phyloP scores from a whole-genome alignment of 129 eudicot species.

The Dittrichia graveolens region DNA sequence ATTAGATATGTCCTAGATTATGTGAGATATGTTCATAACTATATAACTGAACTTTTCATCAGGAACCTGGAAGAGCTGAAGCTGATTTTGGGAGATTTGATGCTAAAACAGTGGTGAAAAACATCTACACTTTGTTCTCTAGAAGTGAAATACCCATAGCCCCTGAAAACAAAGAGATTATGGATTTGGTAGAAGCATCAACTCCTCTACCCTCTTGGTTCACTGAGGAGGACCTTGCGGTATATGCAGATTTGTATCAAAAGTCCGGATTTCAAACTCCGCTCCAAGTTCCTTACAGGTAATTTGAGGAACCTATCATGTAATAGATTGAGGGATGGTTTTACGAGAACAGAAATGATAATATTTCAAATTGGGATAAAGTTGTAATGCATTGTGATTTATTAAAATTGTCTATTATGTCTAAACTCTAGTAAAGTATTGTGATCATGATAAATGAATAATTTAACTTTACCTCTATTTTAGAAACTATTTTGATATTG shows the following conservation, averaged over 20 bases:
- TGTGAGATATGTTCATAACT: neutral
- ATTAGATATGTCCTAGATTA: no score
- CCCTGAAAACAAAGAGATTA: slow-evolving; percentile 46
- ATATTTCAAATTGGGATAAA: no score
- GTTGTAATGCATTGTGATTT: no score
- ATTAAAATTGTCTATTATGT: no score
- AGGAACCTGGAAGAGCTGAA: slow-evolving; percentile 63
- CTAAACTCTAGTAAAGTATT: no score
- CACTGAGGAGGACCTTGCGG: slow-evolving; percentile 46
- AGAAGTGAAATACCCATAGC: slow-evolving; percentile 53
- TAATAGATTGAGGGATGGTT: no score
- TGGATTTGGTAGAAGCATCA: slow-evolving; percentile 51
- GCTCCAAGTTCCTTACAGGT: slow-evolving; percentile 64
- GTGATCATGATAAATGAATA: neutral
- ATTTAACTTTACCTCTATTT: neutral
- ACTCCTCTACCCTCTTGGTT: slow-evolving; percentile 58
- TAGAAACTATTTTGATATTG: neutral
- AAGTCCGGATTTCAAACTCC: slow-evolving; percentile 59
- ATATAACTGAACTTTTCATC: neutral
- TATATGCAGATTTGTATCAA: slow-evolving; percentile 41
- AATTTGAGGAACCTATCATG: neutral
- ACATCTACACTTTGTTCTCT: slow-evolving; percentile 48
- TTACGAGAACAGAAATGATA: no score
- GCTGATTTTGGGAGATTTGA: slow-evolving; percentile 54
- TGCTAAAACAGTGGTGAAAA: slow-evolving; percentile 48